Percentiles rank a stretch among this genome's conserved stretches.
phyloP scores from a whole-genome alignment of 2,329 filamentous ascomycete species.

The Cryphonectria nitschkei region DNA sequence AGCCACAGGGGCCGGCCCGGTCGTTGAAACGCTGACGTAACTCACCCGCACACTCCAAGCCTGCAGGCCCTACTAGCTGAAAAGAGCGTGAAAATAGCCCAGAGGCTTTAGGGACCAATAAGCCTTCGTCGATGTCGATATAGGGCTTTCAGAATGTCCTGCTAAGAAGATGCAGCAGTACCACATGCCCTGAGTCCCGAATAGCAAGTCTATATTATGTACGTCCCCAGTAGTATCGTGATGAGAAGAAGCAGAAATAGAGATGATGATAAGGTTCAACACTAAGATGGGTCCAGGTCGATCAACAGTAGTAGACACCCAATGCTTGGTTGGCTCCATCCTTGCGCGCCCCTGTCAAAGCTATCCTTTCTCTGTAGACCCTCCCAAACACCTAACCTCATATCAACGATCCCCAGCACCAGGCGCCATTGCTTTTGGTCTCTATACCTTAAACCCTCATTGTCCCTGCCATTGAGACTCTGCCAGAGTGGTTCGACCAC shows the following conservation, averaged over 20 bases:
- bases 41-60: not conserved
- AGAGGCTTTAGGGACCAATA: not conserved
- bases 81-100: not conserved
- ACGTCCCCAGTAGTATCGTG: not conserved
- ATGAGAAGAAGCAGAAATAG: not conserved
- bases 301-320: not conserved
- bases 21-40: slow-evolving; percentile 3
- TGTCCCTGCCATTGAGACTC: not conserved
- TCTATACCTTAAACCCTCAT: not conserved
- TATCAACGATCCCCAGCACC: not conserved
- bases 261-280: not conserved
- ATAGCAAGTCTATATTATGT: not conserved
- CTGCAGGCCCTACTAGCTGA: not conserved
- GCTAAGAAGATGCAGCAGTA: not conserved
- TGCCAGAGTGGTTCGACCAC: not conserved
- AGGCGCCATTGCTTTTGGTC: not conserved
- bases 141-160: not conserved
- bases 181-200: not conserved
- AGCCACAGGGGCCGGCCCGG: not conserved
- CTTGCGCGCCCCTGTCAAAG: slow-evolving; percentile 10
- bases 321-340: slow-evolving; percentile 6
- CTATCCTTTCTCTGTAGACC: slow-evolving; percentile 5
- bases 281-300: slow-evolving; percentile 6
- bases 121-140: too few relatives aligned
- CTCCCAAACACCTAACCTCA: slow-evolving; percentile 13